Evolutionary conservation across 176 grass and related monocot species (phyloP), one percentile per base, ranked within the genome.

Genomic region (Oryza longistaminata): DNA sequence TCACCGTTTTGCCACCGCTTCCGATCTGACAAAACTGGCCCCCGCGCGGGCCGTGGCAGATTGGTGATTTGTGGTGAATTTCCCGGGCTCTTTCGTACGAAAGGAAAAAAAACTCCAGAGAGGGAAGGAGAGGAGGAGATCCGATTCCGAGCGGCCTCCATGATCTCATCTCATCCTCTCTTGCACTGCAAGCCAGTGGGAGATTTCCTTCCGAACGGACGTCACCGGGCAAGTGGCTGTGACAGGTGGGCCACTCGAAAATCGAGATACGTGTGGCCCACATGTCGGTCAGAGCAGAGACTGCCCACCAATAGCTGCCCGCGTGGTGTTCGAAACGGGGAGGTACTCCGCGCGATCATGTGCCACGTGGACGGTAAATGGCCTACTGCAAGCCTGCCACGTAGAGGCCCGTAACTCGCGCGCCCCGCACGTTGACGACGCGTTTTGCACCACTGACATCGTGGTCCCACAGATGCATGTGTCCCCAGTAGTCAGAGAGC

Each of bases 1-100:
- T 83, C 83, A 81, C 92, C 69, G 3, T 68, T 77, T 45, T 86
- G 67, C 78, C 88, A 85, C 71, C 75, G 29, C 66, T 33, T 70
- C 17, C 1, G 6, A 0, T 17, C 8, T 94, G 2, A 74, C 86
- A 21, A 81, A 87, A 88, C 44, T 89, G 65, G 65, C 79, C 89
- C 92, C 82, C 70, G 75, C 25, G 14, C 5, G 72, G 9, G 12
- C 0, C 61, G 40, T 73, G 88, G 81, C 35, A 55, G 13, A 76
- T 12, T 69, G 3, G 91, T 82, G 11, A 88, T 75, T 88, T 17
- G 1, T 1, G 1, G 7, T 6, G 3, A 25, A 33, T 49, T 22
- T 58, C 17, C 13, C 3, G 77, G 73, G 62, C 16, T n/a, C 19
- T 68, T 35, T 17, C 22, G 10, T 55, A 6, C 25, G 15, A 16